Evolutionary conservation across 2,329 filamentous ascomycete genomes (phyloP).

Genomic region (Teratosphaeria nubilosa): DNA sequence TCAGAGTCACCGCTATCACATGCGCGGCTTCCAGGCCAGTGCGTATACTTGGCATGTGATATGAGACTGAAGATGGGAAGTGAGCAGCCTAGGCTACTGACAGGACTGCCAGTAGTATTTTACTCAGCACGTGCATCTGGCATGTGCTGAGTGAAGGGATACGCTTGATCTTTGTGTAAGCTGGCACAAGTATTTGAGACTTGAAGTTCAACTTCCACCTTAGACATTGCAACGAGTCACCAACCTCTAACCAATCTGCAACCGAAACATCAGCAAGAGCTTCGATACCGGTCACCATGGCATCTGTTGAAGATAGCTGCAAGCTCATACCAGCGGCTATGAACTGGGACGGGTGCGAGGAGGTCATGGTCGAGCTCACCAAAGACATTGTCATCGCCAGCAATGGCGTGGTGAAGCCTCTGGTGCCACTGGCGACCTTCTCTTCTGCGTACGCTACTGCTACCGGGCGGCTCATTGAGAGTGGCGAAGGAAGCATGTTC

Average conservation of each 20-base stretch:
- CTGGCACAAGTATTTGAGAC: neutral
- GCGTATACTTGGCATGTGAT: neutral
- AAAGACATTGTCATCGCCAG: neutral
- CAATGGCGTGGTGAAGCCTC: neutral
- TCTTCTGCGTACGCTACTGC: neutral
- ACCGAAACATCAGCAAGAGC: neutral
- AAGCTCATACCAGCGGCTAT: neutral
- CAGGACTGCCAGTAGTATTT: neutral
- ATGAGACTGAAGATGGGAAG: neutral
- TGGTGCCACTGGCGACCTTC: neutral
- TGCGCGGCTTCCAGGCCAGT: neutral
- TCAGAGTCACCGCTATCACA: too few species aligned
- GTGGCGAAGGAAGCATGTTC: neutral
- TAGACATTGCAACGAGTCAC: neutral
- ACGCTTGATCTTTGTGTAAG: neutral
- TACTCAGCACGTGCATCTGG: neutral
- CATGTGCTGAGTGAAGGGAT: neutral
- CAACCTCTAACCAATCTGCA: neutral
- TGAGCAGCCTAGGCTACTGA: neutral
- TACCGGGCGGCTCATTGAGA: neutral
- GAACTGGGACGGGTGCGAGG: neutral
- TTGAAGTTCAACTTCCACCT: neutral
- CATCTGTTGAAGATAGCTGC: neutral
- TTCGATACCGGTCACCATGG: neutral
- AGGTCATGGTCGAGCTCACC: neutral